Evolutionary conservation across 768 basidiomycete genomes (phyloP), one percentile per base, ranked within the genome.

Genomic region (Russula emetica): DNA sequence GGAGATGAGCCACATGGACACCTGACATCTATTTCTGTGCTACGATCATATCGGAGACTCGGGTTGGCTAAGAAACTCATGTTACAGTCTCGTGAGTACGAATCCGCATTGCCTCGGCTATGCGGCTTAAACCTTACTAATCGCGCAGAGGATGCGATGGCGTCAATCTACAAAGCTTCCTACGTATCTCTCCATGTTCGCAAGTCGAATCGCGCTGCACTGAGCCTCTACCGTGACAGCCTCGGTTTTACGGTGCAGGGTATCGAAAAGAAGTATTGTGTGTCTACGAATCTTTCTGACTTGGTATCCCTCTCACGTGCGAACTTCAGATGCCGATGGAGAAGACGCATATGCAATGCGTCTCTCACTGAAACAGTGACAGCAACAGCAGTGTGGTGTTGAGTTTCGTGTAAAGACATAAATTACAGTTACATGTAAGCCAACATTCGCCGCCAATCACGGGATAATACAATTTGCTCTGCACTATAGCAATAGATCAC

Each of bases 331-430:
- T 76, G 94, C 93, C 3, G 94, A 97, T 71, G 94, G 94, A 4
- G 94, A 97, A 75, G 93, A 95, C 66, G 94, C 94, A 24, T 94
- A 93, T 71, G 87, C 91, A 2, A 97, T 97, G 94, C 82, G 86
- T 26, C 80, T 93, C 49, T 78, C 80, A 8, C 77, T 93, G 63
- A 79, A 82, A 66, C 64, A 74, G 59, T 54, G 50, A 53, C 38
- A 52, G 24, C n/a, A 56, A 53, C 38, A 52, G 24, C n/a, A 56
- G 24, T 61, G 44, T 3, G 3, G 26, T 54, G 22, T 10, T 36
- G 51, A 28, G n/a, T 32, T 56, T 53, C 28, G 54, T 55, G 5
- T 13, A 45, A 9, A 13, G 20, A n/a, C 3, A 14, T 16, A 16
- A 16, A 38, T n/a, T 7, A 40, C 13, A 49, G 10, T 42, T 24